Evolutionary conservation across 2,329 filamentous ascomycete species (phyloP).

Genomic region (Penicillium sp.): DNA sequence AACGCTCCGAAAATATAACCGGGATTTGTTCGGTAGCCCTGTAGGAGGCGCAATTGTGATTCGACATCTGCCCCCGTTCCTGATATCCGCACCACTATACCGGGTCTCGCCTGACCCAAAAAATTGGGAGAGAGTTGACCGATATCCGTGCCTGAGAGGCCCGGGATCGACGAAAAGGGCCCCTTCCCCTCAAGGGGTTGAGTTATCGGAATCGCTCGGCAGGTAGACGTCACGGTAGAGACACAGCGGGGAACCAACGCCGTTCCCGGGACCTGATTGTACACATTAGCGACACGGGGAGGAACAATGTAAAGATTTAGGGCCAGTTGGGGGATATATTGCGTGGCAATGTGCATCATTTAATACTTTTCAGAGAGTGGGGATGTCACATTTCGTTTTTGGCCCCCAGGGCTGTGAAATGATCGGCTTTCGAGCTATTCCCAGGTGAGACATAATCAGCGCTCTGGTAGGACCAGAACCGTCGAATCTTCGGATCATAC

Average conservation of each 20-base stretch:
- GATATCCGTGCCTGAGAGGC: neutral
- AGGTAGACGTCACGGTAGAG: neutral
- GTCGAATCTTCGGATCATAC: neutral
- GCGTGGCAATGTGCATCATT: neutral
- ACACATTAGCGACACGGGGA: neutral
- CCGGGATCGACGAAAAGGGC: neutral
- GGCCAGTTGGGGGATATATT: neutral
- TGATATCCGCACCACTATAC: neutral
- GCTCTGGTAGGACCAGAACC: neutral
- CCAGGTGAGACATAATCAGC: neutral
- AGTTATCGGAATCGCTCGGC: neutral
- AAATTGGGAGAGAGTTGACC: neutral
- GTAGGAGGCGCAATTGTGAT: neutral
- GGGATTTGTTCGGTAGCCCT: neutral
- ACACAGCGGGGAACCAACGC: neutral
- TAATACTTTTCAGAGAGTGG: neutral
- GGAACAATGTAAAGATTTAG: neutral
- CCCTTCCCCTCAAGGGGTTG: neutral
- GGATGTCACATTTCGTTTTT: neutral
- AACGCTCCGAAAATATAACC: neutral
- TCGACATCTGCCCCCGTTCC: neutral
- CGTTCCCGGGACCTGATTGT: neutral
- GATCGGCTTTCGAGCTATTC: neutral
- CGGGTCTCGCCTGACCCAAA: neutral
- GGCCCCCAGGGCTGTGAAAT: neutral